phyloP scores from a whole-genome alignment of 2,329 filamentous ascomycete species.

The Aspergillus sp. region DNA sequence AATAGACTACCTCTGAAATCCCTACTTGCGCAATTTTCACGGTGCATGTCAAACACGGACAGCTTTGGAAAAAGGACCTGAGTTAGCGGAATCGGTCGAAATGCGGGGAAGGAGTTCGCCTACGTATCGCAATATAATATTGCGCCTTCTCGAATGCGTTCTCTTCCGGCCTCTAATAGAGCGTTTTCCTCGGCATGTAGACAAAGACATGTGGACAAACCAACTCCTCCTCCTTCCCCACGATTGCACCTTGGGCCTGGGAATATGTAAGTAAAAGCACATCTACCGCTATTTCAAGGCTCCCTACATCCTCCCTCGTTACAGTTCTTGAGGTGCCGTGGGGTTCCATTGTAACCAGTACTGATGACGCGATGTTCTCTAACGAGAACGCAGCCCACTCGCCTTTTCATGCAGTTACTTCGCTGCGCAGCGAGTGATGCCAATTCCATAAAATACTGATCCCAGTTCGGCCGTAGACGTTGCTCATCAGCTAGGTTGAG shows the following conservation, averaged over 20 bases:
- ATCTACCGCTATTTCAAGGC: background rate
- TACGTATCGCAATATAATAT: slow-evolving; percentile 88
- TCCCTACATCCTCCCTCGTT: slow-evolving; percentile 78
- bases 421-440: slow-evolving; percentile 85
- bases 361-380: slow-evolving; percentile 82
- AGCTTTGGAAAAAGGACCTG: slow-evolving; percentile 46
- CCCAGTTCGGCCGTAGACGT: slow-evolving; percentile 86
- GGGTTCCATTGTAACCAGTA: slow-evolving; percentile 98
- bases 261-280: slow-evolving; percentile 8
- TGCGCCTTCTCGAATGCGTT: slow-evolving; percentile 78
- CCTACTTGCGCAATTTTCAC: slow-evolving; percentile 98
- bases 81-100: background rate
- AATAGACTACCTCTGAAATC: slow-evolving; percentile 93
- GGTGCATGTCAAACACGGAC: slow-evolving; percentile 93
- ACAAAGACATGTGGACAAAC: slow-evolving; percentile 84
- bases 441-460: slow-evolving; percentile 98
- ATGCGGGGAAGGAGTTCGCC: slow-evolving; percentile 17
- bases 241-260: slow-evolving; percentile 73
- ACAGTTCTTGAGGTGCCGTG: slow-evolving; percentile 83
- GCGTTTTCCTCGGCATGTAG: slow-evolving; percentile 99
- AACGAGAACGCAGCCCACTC: slow-evolving; percentile 92
- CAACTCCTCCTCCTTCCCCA: slow-evolving; percentile 67
- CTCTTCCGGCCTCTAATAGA: slow-evolving; percentile 86
- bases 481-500: slow-evolving; percentile 76
- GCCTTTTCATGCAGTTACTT: slow-evolving; percentile 97